Conservation (phyloP, 371 early-diverging fungal genomes). For the Mortierella sp. region DNA sequence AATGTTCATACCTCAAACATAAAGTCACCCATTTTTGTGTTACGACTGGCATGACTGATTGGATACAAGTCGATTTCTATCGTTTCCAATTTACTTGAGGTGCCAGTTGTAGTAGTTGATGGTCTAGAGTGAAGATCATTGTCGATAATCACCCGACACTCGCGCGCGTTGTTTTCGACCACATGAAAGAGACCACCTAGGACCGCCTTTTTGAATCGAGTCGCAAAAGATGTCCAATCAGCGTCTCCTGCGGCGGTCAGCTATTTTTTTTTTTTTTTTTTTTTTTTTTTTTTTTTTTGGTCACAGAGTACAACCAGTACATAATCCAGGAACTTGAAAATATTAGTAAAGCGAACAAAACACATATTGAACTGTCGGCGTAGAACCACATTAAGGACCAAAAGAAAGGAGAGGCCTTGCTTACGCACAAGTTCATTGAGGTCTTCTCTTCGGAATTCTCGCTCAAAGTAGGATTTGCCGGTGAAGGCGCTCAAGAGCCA, state of each 20-base stretch:
- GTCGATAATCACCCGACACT: conserved; percentile 43
- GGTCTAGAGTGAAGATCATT: conserved; percentile 37
- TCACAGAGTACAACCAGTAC: not conserved
- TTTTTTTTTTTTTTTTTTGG: no score
- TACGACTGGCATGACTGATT: conserved; percentile 34
- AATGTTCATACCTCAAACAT: conserved; percentile 40
- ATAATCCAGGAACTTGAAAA: not conserved
- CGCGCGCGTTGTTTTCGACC: conserved; percentile 22
- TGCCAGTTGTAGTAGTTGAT: not conserved
- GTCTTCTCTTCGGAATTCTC: conserved; percentile 44
- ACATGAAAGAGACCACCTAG: conserved; percentile 36
- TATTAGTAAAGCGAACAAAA: not conserved
- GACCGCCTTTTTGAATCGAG: conserved; percentile 36
- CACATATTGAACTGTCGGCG: no score
- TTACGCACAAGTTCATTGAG: conserved; percentile 33
- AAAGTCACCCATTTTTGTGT: conserved; percentile 38
- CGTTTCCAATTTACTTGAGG: conserved; percentile 9
- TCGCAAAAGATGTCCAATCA: conserved; percentile 43
- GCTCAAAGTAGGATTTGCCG: conserved; percentile 45
- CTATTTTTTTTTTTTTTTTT: conserved; percentile 3
- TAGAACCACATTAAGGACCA: no score
- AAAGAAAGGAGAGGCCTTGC: no score
- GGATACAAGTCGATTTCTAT: conserved; percentile 43
- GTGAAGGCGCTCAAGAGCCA: conserved; percentile 51
- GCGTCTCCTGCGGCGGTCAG: conserved; percentile 31